Conservation (phyloP, 2,329 filamentous ascomycete genomes). For the Diaporthe sp. region DNA sequence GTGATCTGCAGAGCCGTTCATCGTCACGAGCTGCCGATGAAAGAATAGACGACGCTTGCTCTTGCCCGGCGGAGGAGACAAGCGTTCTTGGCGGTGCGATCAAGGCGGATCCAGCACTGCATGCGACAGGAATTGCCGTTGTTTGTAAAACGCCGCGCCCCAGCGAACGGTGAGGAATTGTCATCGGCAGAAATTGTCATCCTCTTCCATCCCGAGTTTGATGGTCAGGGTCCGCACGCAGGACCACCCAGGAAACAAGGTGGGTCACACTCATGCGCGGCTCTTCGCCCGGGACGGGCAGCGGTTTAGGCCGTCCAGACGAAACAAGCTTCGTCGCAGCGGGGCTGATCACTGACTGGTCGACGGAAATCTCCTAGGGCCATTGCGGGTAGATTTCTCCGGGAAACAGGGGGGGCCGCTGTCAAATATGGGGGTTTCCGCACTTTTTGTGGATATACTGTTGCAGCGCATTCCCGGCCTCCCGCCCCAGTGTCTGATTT, state of each 20-base stretch:
- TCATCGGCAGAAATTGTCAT: slow-evolving; percentile 33
- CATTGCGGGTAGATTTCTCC: slow-evolving; percentile 28
- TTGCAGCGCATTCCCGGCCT: slow-evolving; percentile 12
- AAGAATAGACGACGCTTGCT: slow-evolving; percentile 16
- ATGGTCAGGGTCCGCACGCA: slow-evolving; percentile 26
- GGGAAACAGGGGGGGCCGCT: slow-evolving; percentile 32
- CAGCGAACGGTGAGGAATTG: slow-evolving; percentile 1
- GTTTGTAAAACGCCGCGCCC: background rate
- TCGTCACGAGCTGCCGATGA: slow-evolving; percentile 23
- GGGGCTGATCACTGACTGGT: slow-evolving; percentile 23
- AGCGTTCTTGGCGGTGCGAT: background rate
- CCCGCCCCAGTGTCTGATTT: background rate
- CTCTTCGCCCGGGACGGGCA: slow-evolving; percentile 10
- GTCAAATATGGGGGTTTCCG: slow-evolving; percentile 24
- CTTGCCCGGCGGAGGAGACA: background rate
- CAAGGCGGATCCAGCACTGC: background rate
- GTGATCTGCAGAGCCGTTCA: slow-evolving; percentile 21
- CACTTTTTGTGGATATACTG: background rate
- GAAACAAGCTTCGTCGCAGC: slow-evolving; percentile 40
- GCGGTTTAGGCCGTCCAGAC: slow-evolving; percentile 32
- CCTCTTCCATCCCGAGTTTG: slow-evolving; percentile 28
- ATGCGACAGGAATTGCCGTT: slow-evolving; percentile 24
- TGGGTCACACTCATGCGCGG: slow-evolving; percentile 11
- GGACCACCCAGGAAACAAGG: slow-evolving; percentile 18
- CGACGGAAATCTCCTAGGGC: slow-evolving; percentile 19